Percentiles rank a stretch among this genome's conserved stretches.
These are phyloP conservation scores for Gossypioides kirkii DNA, from an alignment of 345 rosid species.

Conservation along the genomic window DNA sequence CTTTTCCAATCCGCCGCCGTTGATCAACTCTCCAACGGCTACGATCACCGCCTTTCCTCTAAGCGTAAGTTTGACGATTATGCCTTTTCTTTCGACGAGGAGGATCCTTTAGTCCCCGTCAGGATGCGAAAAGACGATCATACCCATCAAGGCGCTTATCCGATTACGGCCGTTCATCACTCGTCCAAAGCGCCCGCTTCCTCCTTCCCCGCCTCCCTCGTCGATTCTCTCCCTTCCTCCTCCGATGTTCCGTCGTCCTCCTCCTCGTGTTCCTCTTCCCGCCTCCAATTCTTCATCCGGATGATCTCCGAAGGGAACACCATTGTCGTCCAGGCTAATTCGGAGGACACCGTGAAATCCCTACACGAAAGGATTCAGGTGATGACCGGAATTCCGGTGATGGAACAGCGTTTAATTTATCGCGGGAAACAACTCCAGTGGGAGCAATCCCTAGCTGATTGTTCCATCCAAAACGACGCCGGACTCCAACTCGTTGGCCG, in stretches of 20 bases:
- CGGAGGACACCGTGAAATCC: slow-evolving; percentile 54
- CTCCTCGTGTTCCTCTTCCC: slow-evolving; percentile 21
- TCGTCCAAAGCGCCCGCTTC: slow-evolving; percentile 24
- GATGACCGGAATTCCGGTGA: slow-evolving; percentile 58
- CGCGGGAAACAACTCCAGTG: slow-evolving; percentile 74
- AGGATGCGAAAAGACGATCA: slow-evolving; percentile 57
- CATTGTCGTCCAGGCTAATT: slow-evolving; percentile 60
- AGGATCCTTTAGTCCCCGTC: slow-evolving; percentile 33
- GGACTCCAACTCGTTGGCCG: slow-evolving; percentile 67
- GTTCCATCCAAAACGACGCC: slow-evolving; percentile 63
- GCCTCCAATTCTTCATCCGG: slow-evolving; percentile 69
- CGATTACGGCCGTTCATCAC: slow-evolving; percentile 29
- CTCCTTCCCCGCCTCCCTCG: slow-evolving; percentile 1
- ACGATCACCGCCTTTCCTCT: slow-evolving; percentile 31
- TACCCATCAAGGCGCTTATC: neutral
- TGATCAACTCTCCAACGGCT: slow-evolving; percentile 31
- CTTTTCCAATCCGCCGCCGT: slow-evolving; percentile 31
- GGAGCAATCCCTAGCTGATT: slow-evolving; percentile 61
- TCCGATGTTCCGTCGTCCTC: slow-evolving; percentile 18
- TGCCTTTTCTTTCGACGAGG: slow-evolving; percentile 27
- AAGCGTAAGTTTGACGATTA: slow-evolving; percentile 79
- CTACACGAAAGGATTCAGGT: slow-evolving; percentile 47
- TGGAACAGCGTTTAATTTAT: slow-evolving; percentile 64
- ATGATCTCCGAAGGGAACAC: slow-evolving; percentile 64
- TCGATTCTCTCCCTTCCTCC: slow-evolving; percentile 17